Base-by-base conservation (phyloP, 176 grass and related monocot genomes). In the Oryza officinalis region DNA sequence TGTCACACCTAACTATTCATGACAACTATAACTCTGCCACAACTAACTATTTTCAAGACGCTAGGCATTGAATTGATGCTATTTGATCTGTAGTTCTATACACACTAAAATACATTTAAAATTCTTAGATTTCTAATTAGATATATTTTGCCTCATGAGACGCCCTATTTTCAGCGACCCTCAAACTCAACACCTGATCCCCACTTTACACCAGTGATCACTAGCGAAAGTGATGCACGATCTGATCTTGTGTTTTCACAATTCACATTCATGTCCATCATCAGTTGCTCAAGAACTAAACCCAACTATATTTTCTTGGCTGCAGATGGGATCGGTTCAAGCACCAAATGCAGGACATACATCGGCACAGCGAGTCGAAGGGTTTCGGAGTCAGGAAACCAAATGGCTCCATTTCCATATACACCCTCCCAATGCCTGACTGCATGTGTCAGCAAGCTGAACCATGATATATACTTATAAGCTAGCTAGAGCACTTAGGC, bases 271-370 rank as follows among this genome's bases (percentile, higher is more conserved):
- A 30, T 30, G 28, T 33, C 88, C 22, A 74, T 88, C 22, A 74
- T 71, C 20, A 13, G 20, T 27, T 65, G 33, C 3, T 67, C 65
- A 8, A 9, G 30, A 10, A 69, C 6, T 65, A 17, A 52, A 43
- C 72, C 23, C 30, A 25, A 67, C 33, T 47, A 63, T 0, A 71
- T 50, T 43, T 17, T 49, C 57, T 74, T 80, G 12, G 40, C 45
- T 88, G 75, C 61, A 98, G 92, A 88, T 95, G 95, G 95, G 91
- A 93, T 65, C 87, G 83, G 38, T 98, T 95, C 91, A 95, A 83
- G 74, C 86, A 26, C 25, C 85, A 90, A 6, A 98, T 95, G 92
- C 85, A 87, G 79, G 92, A 95, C 22, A 91, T 98, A 32, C 76
- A 92, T 79, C 91, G 44, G 27, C 89, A 91, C 20, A 95, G 92